phyloP scores from a whole-genome alignment of 129 eudicot species.

The Flaveria robusta region DNA sequence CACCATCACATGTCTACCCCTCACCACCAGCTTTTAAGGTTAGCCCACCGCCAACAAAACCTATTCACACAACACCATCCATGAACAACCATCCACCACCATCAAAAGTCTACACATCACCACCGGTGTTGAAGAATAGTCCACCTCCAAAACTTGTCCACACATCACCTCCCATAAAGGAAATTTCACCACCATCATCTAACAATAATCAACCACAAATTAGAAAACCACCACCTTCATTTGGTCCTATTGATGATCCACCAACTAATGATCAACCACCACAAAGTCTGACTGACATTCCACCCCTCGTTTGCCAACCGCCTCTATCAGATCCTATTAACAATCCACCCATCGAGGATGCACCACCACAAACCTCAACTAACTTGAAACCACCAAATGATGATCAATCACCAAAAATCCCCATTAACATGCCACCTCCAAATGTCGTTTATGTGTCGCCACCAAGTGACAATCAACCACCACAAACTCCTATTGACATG shows the following conservation, averaged over 20 bases:
- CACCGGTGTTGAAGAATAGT: neutral
- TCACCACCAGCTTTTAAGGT: too few species aligned
- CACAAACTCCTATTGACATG: neutral
- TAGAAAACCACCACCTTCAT: conserved; percentile 3
- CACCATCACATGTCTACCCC: too few species aligned
- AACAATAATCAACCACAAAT: neutral
- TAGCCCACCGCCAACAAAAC: conserved; percentile 7
- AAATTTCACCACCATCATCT: conserved; percentile 5
- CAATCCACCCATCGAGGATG: neutral
- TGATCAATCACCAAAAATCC: neutral
- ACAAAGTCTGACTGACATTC: neutral
- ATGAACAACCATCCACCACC: neutral
- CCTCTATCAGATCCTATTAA: neutral
- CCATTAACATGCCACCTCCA: neutral
- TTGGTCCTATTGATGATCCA: neutral
- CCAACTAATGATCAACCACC: conserved; percentile 9
- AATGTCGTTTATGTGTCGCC: neutral
- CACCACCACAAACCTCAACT: neutral
- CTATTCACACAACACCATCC: too few species aligned
- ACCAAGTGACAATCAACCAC: neutral
- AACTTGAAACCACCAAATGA: neutral
- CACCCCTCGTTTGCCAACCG: neutral
- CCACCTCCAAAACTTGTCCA: conserved; percentile 20
- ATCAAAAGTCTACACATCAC: conserved; percentile 5
- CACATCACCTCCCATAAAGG: conserved; percentile 12